Evolutionary conservation across 495 filamentous ascomycete species (phyloP), one percentile per base, ranked within the genome.

Genomic region (Penicillium flavigenum): DNA sequence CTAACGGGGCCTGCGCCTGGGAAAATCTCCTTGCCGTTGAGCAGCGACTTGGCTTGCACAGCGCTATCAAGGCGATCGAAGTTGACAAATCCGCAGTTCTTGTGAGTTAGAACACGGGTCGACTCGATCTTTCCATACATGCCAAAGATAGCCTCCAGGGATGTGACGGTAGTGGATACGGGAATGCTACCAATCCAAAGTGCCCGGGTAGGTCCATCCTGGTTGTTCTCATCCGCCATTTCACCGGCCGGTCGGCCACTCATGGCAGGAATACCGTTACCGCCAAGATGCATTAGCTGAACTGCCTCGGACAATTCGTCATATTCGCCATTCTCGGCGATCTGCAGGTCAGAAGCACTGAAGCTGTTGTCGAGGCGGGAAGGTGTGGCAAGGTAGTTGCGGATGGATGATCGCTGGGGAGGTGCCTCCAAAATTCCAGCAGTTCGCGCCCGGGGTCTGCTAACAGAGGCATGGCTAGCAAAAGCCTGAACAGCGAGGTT

Each of bases 81-180:
- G 72, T 98, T 98, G 68, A 98, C 92, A 64, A 98, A 98, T 6
- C 94, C 94, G 70, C 94, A 98, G 67, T 96, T 98, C 83, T 98
- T 98, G 78, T 98, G 94, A 12, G 94, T 96, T 60, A 98, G 79
- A 14, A 98, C 95, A 57, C 94, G 82, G 36, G 90, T 92, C 16
- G 93, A 96, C 62, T 92, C 85, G 63, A 98, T 96, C 22, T 88
- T 86, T 16, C 94, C 94, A 62, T 94, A 95, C 44, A 86, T 76
- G 65, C 88, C 88, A 72, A 98, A 98, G 72, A 97, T 96, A 54
- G 92, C 90, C 49, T 89, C 91, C 45, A 98, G 72, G 2, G 94
- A 96, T 16, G 91, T 93, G 26, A 91, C 89, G 1, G 94, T 98
- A 5, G 94, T 98, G 8, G 94, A 98, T 10, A 93, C 87, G n/a